Evolutionary conservation across 208 protist genomes (phyloP).

Genomic region (Trypanosoma grayi): DNA sequence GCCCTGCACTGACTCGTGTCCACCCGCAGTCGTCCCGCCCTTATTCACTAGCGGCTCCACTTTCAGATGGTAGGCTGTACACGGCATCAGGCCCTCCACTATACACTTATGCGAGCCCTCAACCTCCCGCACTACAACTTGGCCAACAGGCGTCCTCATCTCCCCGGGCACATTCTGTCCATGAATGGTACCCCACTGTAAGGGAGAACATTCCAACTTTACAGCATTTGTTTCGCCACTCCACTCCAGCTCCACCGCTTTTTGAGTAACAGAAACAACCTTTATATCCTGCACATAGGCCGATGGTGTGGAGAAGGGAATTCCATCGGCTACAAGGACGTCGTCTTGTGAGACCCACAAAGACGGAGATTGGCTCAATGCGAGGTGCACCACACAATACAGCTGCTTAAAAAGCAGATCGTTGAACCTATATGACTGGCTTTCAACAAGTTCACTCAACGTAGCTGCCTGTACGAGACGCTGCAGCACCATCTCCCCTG

Average conservation of each 20-base stretch:
- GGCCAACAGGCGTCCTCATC: neutral
- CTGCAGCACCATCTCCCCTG: constrained; percentile 2
- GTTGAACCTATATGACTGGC: constrained; percentile 2
- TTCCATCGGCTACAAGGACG: constrained; percentile 10
- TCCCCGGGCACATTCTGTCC: neutral
- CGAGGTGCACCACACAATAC: constrained; percentile 24
- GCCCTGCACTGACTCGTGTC: neutral
- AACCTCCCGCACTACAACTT: neutral
- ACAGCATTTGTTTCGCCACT: constrained; percentile 1
- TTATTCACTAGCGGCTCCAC: neutral
- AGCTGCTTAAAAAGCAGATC: constrained; percentile 7
- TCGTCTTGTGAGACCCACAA: constrained; percentile 10
- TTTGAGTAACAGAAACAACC: constrained; percentile 9
- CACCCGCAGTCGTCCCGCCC: neutral
- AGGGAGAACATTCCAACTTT: neutral
- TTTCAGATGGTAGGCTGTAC: constrained; percentile 12
- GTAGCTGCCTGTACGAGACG: neutral
- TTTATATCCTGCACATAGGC: neutral
- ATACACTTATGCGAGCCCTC: neutral
- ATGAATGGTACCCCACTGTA: neutral
- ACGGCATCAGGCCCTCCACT: constrained; percentile 6
- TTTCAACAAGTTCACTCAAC: neutral
- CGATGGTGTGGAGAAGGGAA: constrained; percentile 8
- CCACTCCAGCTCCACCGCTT: constrained; percentile 11
- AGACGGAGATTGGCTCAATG: neutral